Conservation (phyloP, 148 eudicot genomes). For the Pouteria glomerata region DNA sequence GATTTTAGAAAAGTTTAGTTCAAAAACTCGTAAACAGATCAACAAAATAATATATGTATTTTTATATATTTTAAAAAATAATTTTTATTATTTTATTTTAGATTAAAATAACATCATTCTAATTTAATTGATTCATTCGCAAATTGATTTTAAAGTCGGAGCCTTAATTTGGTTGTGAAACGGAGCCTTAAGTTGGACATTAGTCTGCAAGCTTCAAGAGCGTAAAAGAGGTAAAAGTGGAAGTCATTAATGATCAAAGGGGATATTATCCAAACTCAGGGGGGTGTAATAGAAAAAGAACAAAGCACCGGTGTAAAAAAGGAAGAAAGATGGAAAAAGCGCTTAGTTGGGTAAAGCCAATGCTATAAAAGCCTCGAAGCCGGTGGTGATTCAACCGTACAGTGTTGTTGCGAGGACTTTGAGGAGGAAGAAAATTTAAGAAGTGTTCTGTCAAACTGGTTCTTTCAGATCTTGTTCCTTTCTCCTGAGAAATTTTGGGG, state of each 20-base stretch:
- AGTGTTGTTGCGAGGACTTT: neutral
- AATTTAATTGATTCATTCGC: no score
- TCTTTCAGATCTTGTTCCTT: conserved; percentile 1
- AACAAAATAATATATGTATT: no score
- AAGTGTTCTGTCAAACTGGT: neutral
- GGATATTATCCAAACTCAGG: neutral
- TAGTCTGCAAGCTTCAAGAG: neutral
- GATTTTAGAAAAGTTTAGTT: no score
- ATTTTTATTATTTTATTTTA: no score
- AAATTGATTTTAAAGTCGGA: no score
- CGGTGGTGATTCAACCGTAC: neutral
- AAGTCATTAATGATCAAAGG: no score
- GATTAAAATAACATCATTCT: no score
- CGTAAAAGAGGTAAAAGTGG: no score
- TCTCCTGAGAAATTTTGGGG: neutral
- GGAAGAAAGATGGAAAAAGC: neutral
- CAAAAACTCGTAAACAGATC: no score
- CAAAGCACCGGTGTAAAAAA: neutral
- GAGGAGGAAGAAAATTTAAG: neutral
- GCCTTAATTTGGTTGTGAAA: no score
- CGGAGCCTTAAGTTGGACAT: neutral
- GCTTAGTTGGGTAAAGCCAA: no score
- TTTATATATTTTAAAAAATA: no score
- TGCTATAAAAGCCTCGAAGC: neutral
- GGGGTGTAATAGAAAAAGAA: neutral